Base-by-base conservation (phyloP, 495 filamentous ascomycete species). In the Aspergillus bertholletiae region DNA sequence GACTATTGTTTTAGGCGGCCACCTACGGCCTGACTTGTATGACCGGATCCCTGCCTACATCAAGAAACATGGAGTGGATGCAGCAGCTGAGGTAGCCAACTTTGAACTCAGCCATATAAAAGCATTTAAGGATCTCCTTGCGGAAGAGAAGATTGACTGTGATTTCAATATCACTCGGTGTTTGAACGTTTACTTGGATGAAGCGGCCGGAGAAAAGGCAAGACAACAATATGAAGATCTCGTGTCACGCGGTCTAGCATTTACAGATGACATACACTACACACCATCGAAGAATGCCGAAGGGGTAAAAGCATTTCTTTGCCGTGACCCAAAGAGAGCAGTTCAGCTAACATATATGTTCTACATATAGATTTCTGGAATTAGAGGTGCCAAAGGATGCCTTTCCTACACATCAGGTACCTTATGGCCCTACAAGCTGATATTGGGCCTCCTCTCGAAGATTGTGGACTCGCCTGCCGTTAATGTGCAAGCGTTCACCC, bases 401-500 rank as follows among this genome's bases (percentile, higher is more conserved):
- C 56, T 70, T 30, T 70, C 65, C 13, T 73, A 65, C 40, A 63
- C 71, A 0, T 82, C 86, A 1, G 87, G 84, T 0, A 85, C 82
- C 49, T 40, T 91, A 11, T 84, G 80, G 62, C 78, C 84, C 3
- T 91, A 91, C 64, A 80, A 80, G 48, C 81, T 92, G 53, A 71
- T 78, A 2, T 61, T 81, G n/a, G 80, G 84, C 0, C 63, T 91
- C 7, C 58, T 91, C 37, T 76, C 76, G 46, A 55, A 78, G 43
- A 79, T 78, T 15, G 50, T 85, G 7, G 54, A 58, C n/a, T 59
- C 46, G 2, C 69, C 53, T 43, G 80, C 78, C 1, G 48, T 89
- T 54, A 82, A 85, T 49, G 58, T 90, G 11, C 85, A 86, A 58
- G 82, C 85, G 5, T 68, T 76, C 45, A 90, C 88, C 1, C 72